A percentile compares a stretch with the other conserved stretches of the same genome.
These are phyloP conservation scores for Aspergillus proliferans DNA, from an alignment of 2,329 filamentous ascomycete species.

Conservation along the genomic window DNA sequence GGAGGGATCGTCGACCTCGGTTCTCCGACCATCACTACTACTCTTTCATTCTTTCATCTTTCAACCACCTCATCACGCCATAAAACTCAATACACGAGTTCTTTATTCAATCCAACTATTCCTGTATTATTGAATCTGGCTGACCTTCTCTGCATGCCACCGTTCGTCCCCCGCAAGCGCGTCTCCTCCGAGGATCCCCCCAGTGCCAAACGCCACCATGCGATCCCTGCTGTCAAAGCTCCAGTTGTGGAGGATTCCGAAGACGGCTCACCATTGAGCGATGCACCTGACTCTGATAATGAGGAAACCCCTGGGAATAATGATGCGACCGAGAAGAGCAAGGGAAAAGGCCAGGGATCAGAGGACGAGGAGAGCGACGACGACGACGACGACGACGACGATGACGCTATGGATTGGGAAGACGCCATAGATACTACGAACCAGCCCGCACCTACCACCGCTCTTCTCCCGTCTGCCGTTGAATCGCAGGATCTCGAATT, in stretches of 20 bases:
- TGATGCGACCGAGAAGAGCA: conserved; percentile 39
- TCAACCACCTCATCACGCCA: not conserved
- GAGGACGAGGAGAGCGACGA: conserved; percentile 21
- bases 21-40: too few species aligned
- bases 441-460: conserved; percentile 25
- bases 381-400: conserved; percentile 43
- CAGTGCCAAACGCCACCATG: conserved; percentile 30
- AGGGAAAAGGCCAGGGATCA: conserved; percentile 19
- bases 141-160: conserved; percentile 33
- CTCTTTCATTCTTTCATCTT: not conserved
- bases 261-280: conserved; percentile 34
- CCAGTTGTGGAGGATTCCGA: conserved; percentile 20
- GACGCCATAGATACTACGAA: conserved; percentile 41
- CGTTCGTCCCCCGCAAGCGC: conserved; percentile 42
- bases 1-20: not conserved
- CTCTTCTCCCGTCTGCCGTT: conserved; percentile 37
- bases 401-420: conserved; percentile 56
- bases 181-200: conserved; percentile 29
- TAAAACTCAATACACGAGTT: not conserved
- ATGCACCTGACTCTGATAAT: conserved; percentile 19
- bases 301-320: conserved; percentile 51
- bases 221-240: conserved; percentile 18
- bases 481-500: conserved; percentile 66
- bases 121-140: not conserved
- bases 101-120: conserved; percentile 7